Evolutionary conservation across 768 basidiomycete species (phyloP).

Genomic region (Xerocomus spinulosus): DNA sequence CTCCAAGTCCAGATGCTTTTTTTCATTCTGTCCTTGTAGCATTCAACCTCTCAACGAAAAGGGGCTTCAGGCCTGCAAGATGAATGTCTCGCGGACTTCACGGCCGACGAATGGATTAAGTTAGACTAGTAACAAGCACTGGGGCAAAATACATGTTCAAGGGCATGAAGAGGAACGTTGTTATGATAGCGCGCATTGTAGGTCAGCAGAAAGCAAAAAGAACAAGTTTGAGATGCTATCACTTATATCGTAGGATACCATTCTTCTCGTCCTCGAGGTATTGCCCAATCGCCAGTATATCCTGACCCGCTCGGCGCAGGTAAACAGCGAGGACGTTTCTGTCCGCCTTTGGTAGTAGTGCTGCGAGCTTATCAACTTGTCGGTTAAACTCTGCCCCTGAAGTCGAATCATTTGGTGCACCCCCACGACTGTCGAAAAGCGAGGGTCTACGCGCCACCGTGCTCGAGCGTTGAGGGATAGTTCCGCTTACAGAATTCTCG

Average conservation of each 20-base stretch:
- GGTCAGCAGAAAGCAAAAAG: constrained; percentile 3
- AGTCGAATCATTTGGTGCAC: not conserved
- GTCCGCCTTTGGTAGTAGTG: constrained; percentile 71
- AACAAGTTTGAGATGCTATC: constrained; percentile 7
- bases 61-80: constrained; percentile 46
- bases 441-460: constrained; percentile 27
- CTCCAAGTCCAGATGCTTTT: not conserved
- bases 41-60: constrained; percentile 40
- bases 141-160: constrained; percentile 23
- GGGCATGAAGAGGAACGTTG: constrained; percentile 5
- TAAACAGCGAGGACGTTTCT: constrained; percentile 64
- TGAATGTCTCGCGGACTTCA: constrained; percentile 7
- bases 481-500: constrained; percentile 20
- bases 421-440: constrained; percentile 25
- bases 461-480: constrained; percentile 29
- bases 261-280: constrained; percentile 83
- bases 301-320: constrained; percentile 68
- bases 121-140: constrained; percentile 13
- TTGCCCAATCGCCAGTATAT: constrained; percentile 81
- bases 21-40: constrained; percentile 27
- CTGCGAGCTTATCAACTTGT: constrained; percentile 68
- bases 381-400: constrained; percentile 48
- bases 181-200: constrained; percentile 13
- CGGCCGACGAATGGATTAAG: constrained; percentile 7
- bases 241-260: constrained; percentile 48